phyloP scores from a whole-genome alignment of 1,284 basidiomycete species.

The Gomphus bonarii region DNA sequence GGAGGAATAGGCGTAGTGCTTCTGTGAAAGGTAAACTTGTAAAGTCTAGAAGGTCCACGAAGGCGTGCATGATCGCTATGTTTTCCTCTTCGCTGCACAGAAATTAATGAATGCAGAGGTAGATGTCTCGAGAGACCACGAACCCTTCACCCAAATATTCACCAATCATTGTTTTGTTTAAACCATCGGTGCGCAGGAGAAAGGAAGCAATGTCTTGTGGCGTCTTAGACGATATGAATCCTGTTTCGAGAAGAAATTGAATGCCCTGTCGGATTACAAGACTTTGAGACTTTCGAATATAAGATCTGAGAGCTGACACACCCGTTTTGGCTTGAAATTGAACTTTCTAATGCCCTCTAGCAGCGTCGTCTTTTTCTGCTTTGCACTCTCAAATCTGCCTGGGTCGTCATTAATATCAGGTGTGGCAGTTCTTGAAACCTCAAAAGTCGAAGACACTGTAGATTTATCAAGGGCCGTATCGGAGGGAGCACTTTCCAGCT shows the following conservation, averaged over 20 bases:
- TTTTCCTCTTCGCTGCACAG: conserved; percentile 68
- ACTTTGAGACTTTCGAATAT: neutral
- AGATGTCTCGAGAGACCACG: conserved; percentile 20
- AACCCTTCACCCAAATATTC: conserved; percentile 97
- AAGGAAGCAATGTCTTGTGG: conserved; percentile 84
- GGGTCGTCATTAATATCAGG: conserved; percentile 85
- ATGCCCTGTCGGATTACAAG: conserved; percentile 51
- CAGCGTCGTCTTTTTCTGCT: conserved; percentile 92
- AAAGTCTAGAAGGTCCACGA: conserved; percentile 88
- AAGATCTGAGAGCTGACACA: conserved; percentile 23
- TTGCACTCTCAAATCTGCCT: conserved; percentile 88
- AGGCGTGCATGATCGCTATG: conserved; percentile 91
- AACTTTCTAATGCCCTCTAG: conserved; percentile 97
- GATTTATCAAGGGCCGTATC: conserved; percentile 42
- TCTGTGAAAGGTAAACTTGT: conserved; percentile 74
- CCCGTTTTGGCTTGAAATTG: conserved; percentile 95
- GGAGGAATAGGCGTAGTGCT: conserved; percentile 79
- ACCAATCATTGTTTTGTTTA: conserved; percentile 94
- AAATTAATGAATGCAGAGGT: conserved; percentile 13
- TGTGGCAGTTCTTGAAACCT: conserved; percentile 52
- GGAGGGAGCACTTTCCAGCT: conserved; percentile 39
- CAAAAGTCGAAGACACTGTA: conserved; percentile 30
- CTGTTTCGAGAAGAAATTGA: conserved; percentile 80
- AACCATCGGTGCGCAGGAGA: conserved; percentile 82
- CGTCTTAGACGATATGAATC: conserved; percentile 72